Evolutionary conservation across 768 basidiomycete genomes (phyloP).

Genomic region (Mycena venus): DNA sequence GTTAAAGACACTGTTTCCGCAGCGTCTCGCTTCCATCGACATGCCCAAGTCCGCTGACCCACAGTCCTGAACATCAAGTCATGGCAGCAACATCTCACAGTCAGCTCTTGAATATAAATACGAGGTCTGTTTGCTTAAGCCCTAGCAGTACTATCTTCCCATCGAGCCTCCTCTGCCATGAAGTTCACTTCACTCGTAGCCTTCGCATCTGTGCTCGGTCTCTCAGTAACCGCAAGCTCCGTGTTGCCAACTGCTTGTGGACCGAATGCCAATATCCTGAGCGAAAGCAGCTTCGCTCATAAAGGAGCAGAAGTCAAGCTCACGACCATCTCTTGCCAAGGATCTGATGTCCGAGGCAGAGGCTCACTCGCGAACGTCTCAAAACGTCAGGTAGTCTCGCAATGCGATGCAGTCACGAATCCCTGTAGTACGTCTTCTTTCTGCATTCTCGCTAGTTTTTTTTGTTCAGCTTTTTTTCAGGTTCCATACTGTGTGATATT

Average conservation of each 20-base stretch:
- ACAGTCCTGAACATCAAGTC: not conserved
- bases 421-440: slow-evolving; percentile 1
- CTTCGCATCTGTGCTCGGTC: slow-evolving; percentile 2
- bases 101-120: slow-evolving; percentile 1
- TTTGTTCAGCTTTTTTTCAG: slow-evolving; percentile 9
- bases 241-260: slow-evolving; percentile 6
- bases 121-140: slow-evolving; percentile 8
- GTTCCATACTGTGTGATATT: not conserved
- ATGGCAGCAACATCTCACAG: slow-evolving; percentile 9
- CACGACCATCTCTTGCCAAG: slow-evolving; percentile 6
- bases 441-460: slow-evolving; percentile 1
- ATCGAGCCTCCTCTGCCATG: slow-evolving; percentile 7
- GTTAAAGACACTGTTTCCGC: slow-evolving; percentile 8
- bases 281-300: slow-evolving; percentile 11
- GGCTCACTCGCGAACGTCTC: not conserved
- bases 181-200: not conserved
- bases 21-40: slow-evolving; percentile 2
- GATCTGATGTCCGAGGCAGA: slow-evolving; percentile 7
- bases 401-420: not conserved
- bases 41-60: slow-evolving; percentile 9
- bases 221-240: slow-evolving; percentile 2
- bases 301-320: slow-evolving; percentile 11
- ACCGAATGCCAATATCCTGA: slow-evolving; percentile 8
- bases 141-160: not conserved
- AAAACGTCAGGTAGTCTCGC: slow-evolving; percentile 7